Evolutionary conservation across 495 filamentous ascomycete genomes (phyloP).

Genomic region (Penicillium argentinense): DNA sequence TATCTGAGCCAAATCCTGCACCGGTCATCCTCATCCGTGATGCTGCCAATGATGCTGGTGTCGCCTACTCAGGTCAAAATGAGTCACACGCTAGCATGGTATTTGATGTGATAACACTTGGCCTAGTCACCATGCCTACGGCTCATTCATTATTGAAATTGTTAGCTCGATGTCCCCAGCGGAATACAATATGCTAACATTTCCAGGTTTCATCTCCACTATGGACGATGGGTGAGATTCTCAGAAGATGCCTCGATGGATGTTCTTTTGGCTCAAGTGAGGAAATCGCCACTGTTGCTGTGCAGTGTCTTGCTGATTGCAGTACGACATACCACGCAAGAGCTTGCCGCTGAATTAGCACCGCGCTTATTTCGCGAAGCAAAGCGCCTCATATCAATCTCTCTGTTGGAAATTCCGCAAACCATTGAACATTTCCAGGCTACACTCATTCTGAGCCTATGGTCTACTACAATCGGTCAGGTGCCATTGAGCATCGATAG

Average conservation of each 20-base stretch:
- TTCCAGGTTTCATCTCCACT: background rate
- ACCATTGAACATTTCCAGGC: conserved; percentile 2
- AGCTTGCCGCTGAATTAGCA: background rate
- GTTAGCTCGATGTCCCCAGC: background rate
- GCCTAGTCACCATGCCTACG: background rate
- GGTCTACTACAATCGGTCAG: conserved; percentile 7
- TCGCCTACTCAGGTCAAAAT: background rate
- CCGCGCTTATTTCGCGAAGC: conserved; percentile 1
- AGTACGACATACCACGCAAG: conserved; percentile 4
- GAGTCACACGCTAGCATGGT: background rate
- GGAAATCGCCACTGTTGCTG: conserved; percentile 1
- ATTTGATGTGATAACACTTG: conserved; percentile 4
- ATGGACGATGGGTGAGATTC: conserved; percentile 5
- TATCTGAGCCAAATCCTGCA: background rate
- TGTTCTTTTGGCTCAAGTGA: background rate
- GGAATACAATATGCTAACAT: background rate
- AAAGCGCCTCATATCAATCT: background rate
- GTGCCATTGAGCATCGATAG: conserved; percentile 1
- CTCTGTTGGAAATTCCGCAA: background rate
- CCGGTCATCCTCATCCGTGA: conserved; percentile 4
- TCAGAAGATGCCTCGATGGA: conserved; percentile 1
- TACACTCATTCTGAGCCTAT: conserved; percentile 1
- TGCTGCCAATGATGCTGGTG: conserved; percentile 3
- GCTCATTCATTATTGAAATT: background rate
- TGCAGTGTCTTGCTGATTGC: conserved; percentile 4